Base-by-base conservation (phyloP, 2,329 filamentous ascomycete species). In the Cercospora sesami region DNA sequence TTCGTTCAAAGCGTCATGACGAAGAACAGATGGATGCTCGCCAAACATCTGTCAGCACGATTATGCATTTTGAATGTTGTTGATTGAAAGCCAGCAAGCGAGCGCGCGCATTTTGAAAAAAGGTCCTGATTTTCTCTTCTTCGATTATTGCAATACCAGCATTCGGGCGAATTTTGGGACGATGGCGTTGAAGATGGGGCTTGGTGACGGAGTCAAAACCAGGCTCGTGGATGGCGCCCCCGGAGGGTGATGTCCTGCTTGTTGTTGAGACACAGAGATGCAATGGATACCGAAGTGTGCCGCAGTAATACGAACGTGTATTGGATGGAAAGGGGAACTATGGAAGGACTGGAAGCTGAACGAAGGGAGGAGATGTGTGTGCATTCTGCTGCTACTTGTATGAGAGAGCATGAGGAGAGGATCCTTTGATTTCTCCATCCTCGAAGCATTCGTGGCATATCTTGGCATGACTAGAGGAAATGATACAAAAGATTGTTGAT, bases 1-100 rank as follows among this genome's bases (percentile, higher is more conserved):
- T 4, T 73, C 71, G 7, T 68, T 65, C 64, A 73, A 73, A 53
- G 67, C 68, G 30, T 73, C 48, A 66, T 31, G 57, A 28, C 14
- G 31, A 42, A 12, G 48, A 23, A 57, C 55, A 4, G 26, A 26
- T 23, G 28, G 45, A 64, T 16, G 30, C 23, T 31, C 10, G 36
- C 51, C 8, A 58, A 30, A 31, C 16, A 58, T 33, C 30, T 10
- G 26, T 14, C 53, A 30, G 53, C 16, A 10, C 33, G n/a, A 28
- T 42, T 64, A 60, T 68, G 65, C 66, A 68, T 68, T 68, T 65
- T 53, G 55, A 48, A 31, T 39, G 33, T 68, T 60, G 53, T 68
- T 63, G 61, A 64, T 70, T 68, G 45, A 18, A 42, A 70, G 63
- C 68, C 66, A 70, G 68, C 68, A 68, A 70, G 68, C 68, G 68